Base-by-base conservation (phyloP, 2,329 filamentous ascomycete genomes). In the Pleoardoris graminearum region DNA sequence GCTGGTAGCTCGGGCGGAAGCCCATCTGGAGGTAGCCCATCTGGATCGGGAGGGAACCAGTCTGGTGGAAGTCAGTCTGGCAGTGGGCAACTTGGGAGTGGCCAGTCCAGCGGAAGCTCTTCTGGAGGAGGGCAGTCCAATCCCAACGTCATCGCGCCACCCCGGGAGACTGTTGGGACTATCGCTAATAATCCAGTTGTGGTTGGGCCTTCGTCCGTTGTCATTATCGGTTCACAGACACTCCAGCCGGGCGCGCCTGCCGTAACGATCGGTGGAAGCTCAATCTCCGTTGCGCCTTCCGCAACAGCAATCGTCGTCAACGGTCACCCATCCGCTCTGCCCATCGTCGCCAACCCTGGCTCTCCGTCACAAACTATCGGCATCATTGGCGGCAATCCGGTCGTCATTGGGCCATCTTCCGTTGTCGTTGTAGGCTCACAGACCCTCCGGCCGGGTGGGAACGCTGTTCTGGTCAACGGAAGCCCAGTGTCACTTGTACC, bases 241-340 rank as follows among this genome's bases (percentile, higher is more conserved):
- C 58, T 77, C 3, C 42, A 47, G 14, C 68, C 73, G 12, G 72
- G 72, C 14, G 71, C 70, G 2, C 52, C 66, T 4, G 59, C 67
- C 3, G 61, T 75, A 21, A 72, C 66, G 0, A 65, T 77, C 7
- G 68, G 68, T 45, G 74, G 61, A 8, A 76, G 68, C 5, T 64
- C 55, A 7, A 46, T 75, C 1, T 70, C 67, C 2, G 58, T 74
- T 2, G 59, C 60, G 19, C 67, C 71, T 17, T 76, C 70, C 25
- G 75, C 64, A 12, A 69, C 67, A 21, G 73, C 70, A 6, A 54
- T 77, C 4, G 55, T 76, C 3, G 57, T 76, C 16, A 69, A 70
- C 48, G 69, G 69, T 19, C 60, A 57, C 16, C 66, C 63, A 4
- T 62, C 63, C 3, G 48, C 59, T 17, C 47, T 72, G 3, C 46